A percentile compares a stretch with the other conserved stretches of the same genome.
phyloP scores from a whole-genome alignment of 1,139 yeast genomes.

The Waltiozyma sp. region DNA sequence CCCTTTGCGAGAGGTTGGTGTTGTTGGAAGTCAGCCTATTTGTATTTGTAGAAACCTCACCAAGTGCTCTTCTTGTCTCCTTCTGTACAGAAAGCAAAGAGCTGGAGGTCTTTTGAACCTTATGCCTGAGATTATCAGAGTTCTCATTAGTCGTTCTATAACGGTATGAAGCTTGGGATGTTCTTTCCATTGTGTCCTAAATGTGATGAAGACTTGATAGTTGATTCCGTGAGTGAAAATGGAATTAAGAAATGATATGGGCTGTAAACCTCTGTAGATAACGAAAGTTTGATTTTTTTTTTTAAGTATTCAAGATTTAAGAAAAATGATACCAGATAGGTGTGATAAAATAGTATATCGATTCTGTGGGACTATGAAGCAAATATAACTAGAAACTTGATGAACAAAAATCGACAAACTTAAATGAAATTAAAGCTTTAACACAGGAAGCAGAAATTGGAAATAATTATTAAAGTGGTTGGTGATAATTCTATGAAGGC shows the following conservation, averaged over 20 bases:
- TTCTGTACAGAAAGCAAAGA: slow-evolving; percentile 2
- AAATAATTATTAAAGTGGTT: no score
- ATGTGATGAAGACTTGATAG: background rate
- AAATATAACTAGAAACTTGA: background rate
- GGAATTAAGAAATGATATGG: no score
- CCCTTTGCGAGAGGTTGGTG: slow-evolving; percentile 15
- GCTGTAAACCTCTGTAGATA: background rate
- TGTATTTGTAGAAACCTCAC: slow-evolving; percentile 13
- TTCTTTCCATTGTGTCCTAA: slow-evolving; percentile 9
- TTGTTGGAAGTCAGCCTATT: slow-evolving; percentile 5
- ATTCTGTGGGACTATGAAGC: background rate
- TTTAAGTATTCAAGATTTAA: background rate
- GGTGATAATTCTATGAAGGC: background rate
- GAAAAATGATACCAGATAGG: background rate
- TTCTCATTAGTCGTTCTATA: slow-evolving; percentile 13
- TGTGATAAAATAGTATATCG: background rate
- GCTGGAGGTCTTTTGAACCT: slow-evolving; percentile 4
- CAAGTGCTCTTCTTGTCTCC: slow-evolving; percentile 14
- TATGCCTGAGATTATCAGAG: slow-evolving; percentile 12
- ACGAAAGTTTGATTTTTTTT: background rate
- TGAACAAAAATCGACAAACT: background rate
- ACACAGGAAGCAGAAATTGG: background rate
- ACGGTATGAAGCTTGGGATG: slow-evolving; percentile 7
- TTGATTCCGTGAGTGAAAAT: no score
- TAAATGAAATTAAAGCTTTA: background rate